A percentile compares a stretch with the other conserved stretches of the same genome.
Conservation (phyloP, 106 monocot species). For the Apostasia shenzhenica region DNA sequence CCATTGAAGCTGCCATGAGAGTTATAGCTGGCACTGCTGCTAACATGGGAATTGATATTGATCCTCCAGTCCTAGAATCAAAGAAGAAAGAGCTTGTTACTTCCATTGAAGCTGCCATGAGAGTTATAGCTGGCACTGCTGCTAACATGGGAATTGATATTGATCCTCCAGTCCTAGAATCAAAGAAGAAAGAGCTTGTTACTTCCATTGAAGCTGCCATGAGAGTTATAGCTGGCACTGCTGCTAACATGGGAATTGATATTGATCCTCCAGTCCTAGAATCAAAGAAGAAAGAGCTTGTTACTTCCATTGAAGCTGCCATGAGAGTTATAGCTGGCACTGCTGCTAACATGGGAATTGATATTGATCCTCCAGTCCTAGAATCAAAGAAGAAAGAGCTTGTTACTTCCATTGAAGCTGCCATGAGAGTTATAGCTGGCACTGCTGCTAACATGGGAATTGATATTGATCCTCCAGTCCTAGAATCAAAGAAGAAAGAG, state of each 20-base stretch:
- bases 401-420: constrained; percentile 62
- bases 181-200: constrained; percentile 79
- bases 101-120: constrained; percentile 80
- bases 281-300: constrained; percentile 78
- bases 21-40: constrained; percentile 95
- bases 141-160: constrained; percentile 97
- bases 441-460: constrained; percentile 99
- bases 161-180: constrained; percentile 78
- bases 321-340: constrained; percentile 97
- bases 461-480: constrained; percentile 79
- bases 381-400: constrained; percentile 79
- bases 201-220: constrained; percentile 76
- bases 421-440: constrained; percentile 95
- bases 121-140: constrained; percentile 92
- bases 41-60: constrained; percentile 93
- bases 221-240: constrained; percentile 95
- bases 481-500: constrained; percentile 80
- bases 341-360: constrained; percentile 98
- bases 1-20: constrained; percentile 86
- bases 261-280: constrained; percentile 82
- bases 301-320: constrained; percentile 65
- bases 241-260: constrained; percentile 97
- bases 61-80: constrained; percentile 76
- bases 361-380: constrained; percentile 79
- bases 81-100: constrained; percentile 84